A percentile compares a stretch with the other conserved stretches of the same genome.
phyloP scores from a whole-genome alignment of 1,284 basidiomycete species.

The Cryptococcus hybrid region DNA sequence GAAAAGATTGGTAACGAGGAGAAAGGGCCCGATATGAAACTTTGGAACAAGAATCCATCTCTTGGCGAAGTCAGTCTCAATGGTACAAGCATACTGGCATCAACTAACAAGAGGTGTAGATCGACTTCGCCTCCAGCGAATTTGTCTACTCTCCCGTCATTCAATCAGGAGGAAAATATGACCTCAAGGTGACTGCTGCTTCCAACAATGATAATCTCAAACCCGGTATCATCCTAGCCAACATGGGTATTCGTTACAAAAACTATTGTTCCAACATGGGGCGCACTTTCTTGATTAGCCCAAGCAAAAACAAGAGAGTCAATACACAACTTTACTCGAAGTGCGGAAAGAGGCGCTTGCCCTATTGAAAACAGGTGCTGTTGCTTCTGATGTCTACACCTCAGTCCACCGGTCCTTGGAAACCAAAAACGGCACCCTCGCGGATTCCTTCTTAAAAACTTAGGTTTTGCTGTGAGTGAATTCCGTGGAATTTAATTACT shows the following conservation, averaged over 20 bases:
- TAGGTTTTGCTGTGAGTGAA: constrained; percentile 76
- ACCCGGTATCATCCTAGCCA: constrained; percentile 84
- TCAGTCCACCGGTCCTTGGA: constrained; percentile 70
- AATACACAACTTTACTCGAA: constrained; percentile 74
- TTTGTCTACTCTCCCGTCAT: constrained; percentile 95
- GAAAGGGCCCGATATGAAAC: constrained; percentile 82
- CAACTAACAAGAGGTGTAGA: constrained; percentile 51
- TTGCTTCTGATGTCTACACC: constrained; percentile 76
- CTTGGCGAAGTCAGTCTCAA: constrained; percentile 63
- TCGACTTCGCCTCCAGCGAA: constrained; percentile 84
- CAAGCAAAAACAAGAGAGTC: too few relatives aligned
- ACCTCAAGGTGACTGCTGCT: constrained; percentile 80
- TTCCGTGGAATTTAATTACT: background rate
- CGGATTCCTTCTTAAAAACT: constrained; percentile 77
- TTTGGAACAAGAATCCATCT: constrained; percentile 74
- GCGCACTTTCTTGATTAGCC: constrained; percentile 92
- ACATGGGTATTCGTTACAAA: constrained; percentile 88
- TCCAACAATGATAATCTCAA: constrained; percentile 82
- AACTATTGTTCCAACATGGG: constrained; percentile 90
- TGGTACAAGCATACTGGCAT: background rate
- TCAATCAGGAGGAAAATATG: constrained; percentile 90
- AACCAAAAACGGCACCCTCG: constrained; percentile 53
- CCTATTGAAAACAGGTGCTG: constrained; percentile 75
- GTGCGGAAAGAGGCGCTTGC: constrained; percentile 75
- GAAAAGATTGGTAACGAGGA: constrained; percentile 80